A percentile compares a stretch with the other conserved stretches of the same genome.
These are phyloP conservation scores for Grosmannia huntii DNA, from an alignment of 2,329 filamentous ascomycete species.

Conservation along the genomic window DNA sequence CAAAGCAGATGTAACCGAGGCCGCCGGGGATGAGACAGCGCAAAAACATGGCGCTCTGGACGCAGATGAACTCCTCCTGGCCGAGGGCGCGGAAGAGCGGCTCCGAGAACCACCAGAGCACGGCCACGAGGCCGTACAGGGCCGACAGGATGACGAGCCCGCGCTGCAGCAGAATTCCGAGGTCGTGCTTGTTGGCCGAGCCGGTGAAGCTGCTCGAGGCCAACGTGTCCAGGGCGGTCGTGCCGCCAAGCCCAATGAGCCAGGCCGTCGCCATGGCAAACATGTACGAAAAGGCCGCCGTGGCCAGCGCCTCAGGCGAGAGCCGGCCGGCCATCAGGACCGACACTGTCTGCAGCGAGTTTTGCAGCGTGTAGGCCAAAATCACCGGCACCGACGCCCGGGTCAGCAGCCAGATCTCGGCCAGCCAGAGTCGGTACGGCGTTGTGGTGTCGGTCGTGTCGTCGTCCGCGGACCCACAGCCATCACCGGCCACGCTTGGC, in stretches of 20 bases:
- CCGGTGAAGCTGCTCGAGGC: conserved; percentile 75
- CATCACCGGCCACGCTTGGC: background rate
- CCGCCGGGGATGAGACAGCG: conserved; percentile 66
- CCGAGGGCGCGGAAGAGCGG: conserved; percentile 62
- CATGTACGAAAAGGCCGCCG: conserved; percentile 83
- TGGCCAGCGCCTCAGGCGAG: conserved; percentile 67
- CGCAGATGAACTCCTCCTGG: conserved; percentile 65
- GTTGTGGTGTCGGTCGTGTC: background rate
- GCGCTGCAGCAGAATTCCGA: conserved; percentile 68
- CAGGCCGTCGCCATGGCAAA: conserved; percentile 83
- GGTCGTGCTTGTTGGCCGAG: conserved; percentile 62
- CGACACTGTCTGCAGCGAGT: conserved; percentile 70
- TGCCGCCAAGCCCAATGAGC: conserved; percentile 76
- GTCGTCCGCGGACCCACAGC: background rate
- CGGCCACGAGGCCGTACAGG: conserved; percentile 60
- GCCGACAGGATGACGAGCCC: conserved; percentile 57
- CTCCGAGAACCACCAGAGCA: conserved; percentile 65
- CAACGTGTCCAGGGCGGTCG: conserved; percentile 74
- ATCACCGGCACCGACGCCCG: conserved; percentile 66
- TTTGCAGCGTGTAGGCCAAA: conserved; percentile 73
- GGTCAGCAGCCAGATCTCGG: conserved; percentile 55
- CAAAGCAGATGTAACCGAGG: conserved; percentile 78
- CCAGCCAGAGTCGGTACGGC: conserved; percentile 22
- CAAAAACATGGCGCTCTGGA: conserved; percentile 61
- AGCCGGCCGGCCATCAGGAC: conserved; percentile 71